Base-by-base conservation (phyloP, 805 yeast genomes). In the Lipomyces orientalis region DNA sequence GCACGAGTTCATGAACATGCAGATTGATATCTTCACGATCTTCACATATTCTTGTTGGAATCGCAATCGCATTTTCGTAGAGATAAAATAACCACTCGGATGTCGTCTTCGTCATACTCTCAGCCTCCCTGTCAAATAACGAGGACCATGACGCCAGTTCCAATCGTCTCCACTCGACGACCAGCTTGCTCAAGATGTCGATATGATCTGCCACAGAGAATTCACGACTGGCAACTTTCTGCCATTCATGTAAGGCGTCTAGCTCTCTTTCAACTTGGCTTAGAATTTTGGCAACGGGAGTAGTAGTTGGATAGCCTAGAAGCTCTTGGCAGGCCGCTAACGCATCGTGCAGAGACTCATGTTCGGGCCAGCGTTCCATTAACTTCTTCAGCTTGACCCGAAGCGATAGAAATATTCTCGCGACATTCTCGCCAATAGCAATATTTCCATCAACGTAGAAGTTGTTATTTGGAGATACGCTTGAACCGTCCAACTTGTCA, bases 71-170 rank as follows among this genome's bases (percentile, higher is more conserved):
- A 9, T 88, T 86, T 76, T 95, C 98, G 75, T 89, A 95, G 60
- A 95, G 81, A 75, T 93, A 87, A 80, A 88, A 95, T 97, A 97
- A 94, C 95, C 97, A 93, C 71, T 87, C 87, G 29, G 96, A 92
- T 58, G 88, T 79, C 6, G 78, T 81, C 58, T 80, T 81, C 65
- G 83, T 82, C 22, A 85, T 74, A 0, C 79, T 78, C 19, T 74
- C 70, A 60, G 87, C 89, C 75, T 92, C 97, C 66, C 86, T 84
- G 8, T 78, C 81, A 74, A 95, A 89, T 57, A 95, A 81, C 1
- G 87, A 81, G 60, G 88, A 88, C 98, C 98, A 95, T 0, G 97
- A 88, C 0, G 89, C 82, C 58, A 95, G 83, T 77, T 95, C 99
- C 52, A 93, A 77, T 73, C 86, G 86, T 81, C 99, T 87, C 99